phyloP scores from a whole-genome alignment of 257 asterid species.

The Paraleonurus japonicus region DNA sequence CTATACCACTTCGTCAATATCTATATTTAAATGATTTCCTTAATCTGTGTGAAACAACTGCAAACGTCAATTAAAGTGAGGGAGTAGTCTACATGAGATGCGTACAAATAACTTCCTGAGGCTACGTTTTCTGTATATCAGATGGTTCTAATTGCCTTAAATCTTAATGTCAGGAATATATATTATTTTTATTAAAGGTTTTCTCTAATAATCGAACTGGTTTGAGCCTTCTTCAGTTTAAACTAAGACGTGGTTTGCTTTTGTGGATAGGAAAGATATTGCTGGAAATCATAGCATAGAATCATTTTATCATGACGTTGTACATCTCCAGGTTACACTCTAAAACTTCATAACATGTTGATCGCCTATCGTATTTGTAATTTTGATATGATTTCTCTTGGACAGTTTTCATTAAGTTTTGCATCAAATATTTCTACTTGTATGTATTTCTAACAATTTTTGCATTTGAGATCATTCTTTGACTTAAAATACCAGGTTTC shows the following conservation, averaged over 20 bases:
- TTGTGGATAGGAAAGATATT: constrained; percentile 70
- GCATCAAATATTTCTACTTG: not conserved
- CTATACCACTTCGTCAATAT: too few relatives aligned
- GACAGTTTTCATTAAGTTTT: not conserved
- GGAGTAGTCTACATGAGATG: not conserved
- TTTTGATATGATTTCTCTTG: not conserved
- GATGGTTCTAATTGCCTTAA: not conserved
- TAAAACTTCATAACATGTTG: constrained; percentile 26
- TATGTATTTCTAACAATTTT: constrained; percentile 7
- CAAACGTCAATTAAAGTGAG: not conserved
- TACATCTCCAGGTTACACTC: constrained; percentile 74
- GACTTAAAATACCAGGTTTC: not conserved
- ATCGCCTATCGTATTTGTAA: not conserved
- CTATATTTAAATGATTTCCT: not conserved
- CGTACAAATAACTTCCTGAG: not conserved
- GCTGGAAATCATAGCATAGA: constrained; percentile 60
- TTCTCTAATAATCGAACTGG: not conserved
- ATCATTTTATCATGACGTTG: constrained; percentile 72
- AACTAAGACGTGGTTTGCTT: constrained; percentile 21
- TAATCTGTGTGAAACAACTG: not conserved
- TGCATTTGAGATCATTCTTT: constrained; percentile 5
- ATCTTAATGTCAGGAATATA: not conserved
- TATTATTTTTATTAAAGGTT: not conserved
- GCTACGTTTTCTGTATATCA: not conserved
- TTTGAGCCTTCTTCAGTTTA: not conserved